Evolutionary conservation across 306 rosid species (phyloP), one percentile per base, ranked within the genome.

Genomic region (Echinosophora koreensis): DNA sequence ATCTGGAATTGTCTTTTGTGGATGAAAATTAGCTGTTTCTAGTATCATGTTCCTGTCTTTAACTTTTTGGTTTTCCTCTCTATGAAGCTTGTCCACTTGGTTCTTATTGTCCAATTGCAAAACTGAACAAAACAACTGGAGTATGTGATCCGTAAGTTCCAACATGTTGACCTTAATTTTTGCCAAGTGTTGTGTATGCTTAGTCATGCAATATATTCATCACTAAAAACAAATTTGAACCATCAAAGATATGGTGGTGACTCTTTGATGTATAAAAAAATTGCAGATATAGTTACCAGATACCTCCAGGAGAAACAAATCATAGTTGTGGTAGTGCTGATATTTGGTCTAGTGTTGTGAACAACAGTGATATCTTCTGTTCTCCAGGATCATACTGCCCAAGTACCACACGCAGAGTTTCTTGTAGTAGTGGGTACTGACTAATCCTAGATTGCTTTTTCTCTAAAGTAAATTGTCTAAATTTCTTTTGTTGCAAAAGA

Each of bases 31-130:
- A 37, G 14, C 4, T 51, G 11, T 30, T 30, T 72, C 14, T 27
- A 17, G 28, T 52, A 67, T 68, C 56, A 42, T 59, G 27, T 74
- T 69, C 56, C 35, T 59, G 27, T 74, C 38, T 74, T 64, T 64
- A 68, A 57, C 74, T 55, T 59, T 12, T 75, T 78, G n/a, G 17
- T 76, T 76, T 79, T 62, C 46, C 52, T 82, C 66, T 79, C 15
- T 67, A 86, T 90, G 90, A 80, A 92, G 97, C 97, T 70, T 90
- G 97, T 78, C 97, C 97, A 56, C 89, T 87, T 46, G 96, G 97
- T 69, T 86, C 97, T 59, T 86, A 89, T 73, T 92, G 97, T 71
- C 94, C 97, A 46, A 73, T 87, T 50, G 96, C 90, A 55, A 78
- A 73, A 80, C 69, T 87, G 77, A 90, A 87, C 78, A 42, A 73